Conservation (phyloP, 75 land plant genomes). For the Larix kaempferi region DNA sequence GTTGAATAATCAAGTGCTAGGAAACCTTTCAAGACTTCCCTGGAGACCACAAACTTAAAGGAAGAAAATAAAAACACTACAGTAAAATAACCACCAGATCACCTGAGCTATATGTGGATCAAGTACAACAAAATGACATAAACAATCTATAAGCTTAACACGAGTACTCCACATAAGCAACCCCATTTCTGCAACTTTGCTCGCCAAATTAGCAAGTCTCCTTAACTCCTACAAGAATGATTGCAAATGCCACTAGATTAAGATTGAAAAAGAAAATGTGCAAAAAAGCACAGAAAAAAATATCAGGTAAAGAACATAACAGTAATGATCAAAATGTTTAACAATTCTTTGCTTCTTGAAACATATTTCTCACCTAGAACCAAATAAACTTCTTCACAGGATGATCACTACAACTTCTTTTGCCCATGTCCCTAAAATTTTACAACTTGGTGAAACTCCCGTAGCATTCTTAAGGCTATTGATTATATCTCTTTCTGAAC, state of each 20-base stretch:
- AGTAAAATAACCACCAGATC: not conserved
- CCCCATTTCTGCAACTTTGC: constrained; percentile 38
- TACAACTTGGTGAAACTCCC: not conserved
- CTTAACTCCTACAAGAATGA: constrained; percentile 25
- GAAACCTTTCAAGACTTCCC: not conserved
- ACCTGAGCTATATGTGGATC: constrained; percentile 80
- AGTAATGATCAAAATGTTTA: not conserved
- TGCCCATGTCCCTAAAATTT: not conserved
- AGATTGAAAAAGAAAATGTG: not conserved
- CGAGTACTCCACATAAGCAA: constrained; percentile 75
- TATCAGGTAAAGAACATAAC: not conserved
- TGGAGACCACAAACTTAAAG: not conserved
- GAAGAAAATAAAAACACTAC: not conserved
- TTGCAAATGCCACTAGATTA: not conserved
- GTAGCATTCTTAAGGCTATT: not conserved
- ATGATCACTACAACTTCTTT: no score
- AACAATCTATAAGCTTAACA: constrained; percentile 54
- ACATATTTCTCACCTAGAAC: not conserved
- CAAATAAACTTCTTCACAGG: no score
- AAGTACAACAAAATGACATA: constrained; percentile 53
- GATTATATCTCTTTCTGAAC: not conserved
- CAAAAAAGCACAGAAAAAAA: not conserved
- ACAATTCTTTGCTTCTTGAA: not conserved
- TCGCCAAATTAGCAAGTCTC: constrained; percentile 47
- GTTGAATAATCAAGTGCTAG: not conserved